Conservation (phyloP, 179 eudicot species). For the Nepenthes alata region DNA sequence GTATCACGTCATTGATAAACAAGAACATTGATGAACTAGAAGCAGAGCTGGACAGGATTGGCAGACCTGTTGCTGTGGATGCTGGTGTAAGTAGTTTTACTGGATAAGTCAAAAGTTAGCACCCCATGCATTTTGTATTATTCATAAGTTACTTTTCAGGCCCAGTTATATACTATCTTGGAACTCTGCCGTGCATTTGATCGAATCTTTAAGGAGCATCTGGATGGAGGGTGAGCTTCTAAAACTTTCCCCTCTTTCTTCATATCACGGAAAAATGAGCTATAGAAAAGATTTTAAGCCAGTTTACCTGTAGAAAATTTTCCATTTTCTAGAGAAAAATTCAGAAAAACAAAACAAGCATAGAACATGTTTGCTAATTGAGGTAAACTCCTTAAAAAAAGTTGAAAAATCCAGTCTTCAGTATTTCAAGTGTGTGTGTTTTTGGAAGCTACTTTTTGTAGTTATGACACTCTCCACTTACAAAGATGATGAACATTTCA, state of each 20-base stretch:
- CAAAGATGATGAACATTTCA: too few species aligned
- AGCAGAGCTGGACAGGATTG: constrained; percentile 83
- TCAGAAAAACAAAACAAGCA: too few species aligned
- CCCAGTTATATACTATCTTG: constrained; percentile 73
- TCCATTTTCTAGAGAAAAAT: too few species aligned
- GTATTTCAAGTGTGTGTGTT: too few species aligned
- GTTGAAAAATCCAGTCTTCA: too few species aligned
- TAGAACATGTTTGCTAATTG: too few species aligned
- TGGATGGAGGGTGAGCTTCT: constrained; percentile 78
- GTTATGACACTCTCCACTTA: too few species aligned
- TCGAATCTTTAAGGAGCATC: constrained; percentile 75
- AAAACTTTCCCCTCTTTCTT: constrained; percentile 2
- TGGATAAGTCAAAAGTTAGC: background rate
- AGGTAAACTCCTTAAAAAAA: too few species aligned
- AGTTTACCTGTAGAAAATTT: too few species aligned
- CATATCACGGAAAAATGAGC: background rate
- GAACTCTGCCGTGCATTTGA: constrained; percentile 95
- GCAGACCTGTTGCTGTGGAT: constrained; percentile 78
- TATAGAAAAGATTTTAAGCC: too few species aligned
- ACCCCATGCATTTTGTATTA: background rate
- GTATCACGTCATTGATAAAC: constrained; percentile 68
- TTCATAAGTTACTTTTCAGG: constrained; percentile 29
- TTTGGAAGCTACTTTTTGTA: too few species aligned
- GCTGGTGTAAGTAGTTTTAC: constrained; percentile 60
- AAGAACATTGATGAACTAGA: constrained; percentile 81